A percentile compares a stretch with the other conserved stretches of the same genome.
Evolutionary conservation across 1,139 yeast genomes (phyloP).

Genomic region (Sugiyamaella sp.): DNA sequence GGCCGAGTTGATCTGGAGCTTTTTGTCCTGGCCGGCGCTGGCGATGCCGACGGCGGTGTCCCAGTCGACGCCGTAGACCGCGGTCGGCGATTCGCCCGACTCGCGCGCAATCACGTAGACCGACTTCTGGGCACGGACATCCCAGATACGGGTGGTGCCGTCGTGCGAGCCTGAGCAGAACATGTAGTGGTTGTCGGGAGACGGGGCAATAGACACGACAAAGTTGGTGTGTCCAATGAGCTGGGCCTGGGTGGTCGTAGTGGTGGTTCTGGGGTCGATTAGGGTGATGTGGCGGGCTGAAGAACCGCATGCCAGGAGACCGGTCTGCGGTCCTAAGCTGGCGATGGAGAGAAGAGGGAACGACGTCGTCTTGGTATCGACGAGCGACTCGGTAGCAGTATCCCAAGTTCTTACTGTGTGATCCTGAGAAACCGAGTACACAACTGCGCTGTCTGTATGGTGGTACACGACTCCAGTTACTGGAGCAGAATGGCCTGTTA

Average conservation of each 20-base stretch:
- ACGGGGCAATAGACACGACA: constrained; percentile 74
- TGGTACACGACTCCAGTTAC: constrained; percentile 86
- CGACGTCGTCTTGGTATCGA: constrained; percentile 89
- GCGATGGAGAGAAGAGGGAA: constrained; percentile 78
- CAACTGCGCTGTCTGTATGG: constrained; percentile 69
- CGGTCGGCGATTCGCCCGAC: constrained; percentile 47
- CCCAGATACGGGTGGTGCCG: constrained; percentile 96
- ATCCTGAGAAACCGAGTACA: constrained; percentile 93
- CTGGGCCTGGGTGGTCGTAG: constrained; percentile 61
- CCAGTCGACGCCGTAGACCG: constrained; percentile 91
- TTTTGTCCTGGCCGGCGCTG: constrained; percentile 94
- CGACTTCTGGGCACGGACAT: constrained; percentile 83
- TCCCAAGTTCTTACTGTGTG: constrained; percentile 97
- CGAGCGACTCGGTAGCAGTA: constrained; percentile 75
- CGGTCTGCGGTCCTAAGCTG: constrained; percentile 59
- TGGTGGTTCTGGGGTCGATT: constrained; percentile 76
- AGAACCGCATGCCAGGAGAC: constrained; percentile 86
- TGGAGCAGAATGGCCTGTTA: constrained; percentile 82
- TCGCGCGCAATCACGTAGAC: constrained; percentile 83
- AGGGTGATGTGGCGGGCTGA: constrained; percentile 93
- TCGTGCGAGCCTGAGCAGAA: constrained; percentile 92
- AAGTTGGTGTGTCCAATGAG: constrained; percentile 90
- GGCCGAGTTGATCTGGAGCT: constrained; percentile 71
- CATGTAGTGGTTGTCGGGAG: constrained; percentile 55
- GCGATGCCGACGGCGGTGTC: constrained; percentile 75